Evolutionary conservation across 495 filamentous ascomycete genomes (phyloP), one percentile per base, ranked within the genome.

Genomic region (Acidiella bohemica): DNA sequence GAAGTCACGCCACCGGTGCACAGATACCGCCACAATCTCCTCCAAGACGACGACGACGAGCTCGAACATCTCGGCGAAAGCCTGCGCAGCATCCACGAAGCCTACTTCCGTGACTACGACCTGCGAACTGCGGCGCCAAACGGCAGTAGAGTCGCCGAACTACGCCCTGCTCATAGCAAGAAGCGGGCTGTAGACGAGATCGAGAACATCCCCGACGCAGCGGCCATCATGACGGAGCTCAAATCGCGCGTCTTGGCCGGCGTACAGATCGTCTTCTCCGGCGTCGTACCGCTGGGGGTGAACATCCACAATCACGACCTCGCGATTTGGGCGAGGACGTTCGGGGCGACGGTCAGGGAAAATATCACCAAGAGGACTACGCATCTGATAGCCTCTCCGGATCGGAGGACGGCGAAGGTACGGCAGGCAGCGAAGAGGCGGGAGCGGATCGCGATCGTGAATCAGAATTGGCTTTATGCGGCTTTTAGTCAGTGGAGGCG

Each of bases 61-160:
- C 71, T 99, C 4, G 62, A 68, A 24, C 70, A 74, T 26, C 69
- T 99, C 5, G 75, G 87, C 51, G 59, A 68, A 11, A 80, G 79
- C 51, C 68, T 99, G 4, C 71, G 75, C 12, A 65, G 64, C 32
- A 71, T 99, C 5, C 90, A 99, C 57, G 56, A 60, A 19, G 58
- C 67, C 3, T 99, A 90, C 62, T 99, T 80, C 54, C 72, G 81
- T 1, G 75, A 84, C 46, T 93, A 93, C 58, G 80, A 81, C 23
- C 61, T 50, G 38, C 56, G 53, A 18, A 64, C 68, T 22, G 58
- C 60, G 2, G 60, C 53, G 26, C 60, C 65, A 5, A 59, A 72
- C 41, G 75, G 72, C 28, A 73, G 74, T 17, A 65, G 76, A 27
- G 60, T 81, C 36, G 68, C 74, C 26, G 62, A 74, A 46, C 57